These are phyloP conservation scores for Dimocarpus longan DNA, from an alignment of 345 rosid genomes.

Conservation along the genomic window DNA sequence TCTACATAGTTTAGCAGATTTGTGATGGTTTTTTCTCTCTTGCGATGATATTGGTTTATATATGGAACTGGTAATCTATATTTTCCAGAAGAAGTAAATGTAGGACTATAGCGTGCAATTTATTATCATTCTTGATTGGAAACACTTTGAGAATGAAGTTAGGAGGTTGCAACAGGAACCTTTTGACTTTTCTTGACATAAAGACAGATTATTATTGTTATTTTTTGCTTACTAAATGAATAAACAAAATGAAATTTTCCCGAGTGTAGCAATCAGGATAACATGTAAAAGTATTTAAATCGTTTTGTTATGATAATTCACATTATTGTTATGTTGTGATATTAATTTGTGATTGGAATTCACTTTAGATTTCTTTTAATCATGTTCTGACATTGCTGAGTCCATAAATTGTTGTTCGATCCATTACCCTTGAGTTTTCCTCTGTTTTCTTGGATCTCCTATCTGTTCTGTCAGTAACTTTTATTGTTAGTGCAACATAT, in stretches of 20 bases:
- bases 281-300: background rate
- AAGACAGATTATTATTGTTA: background rate
- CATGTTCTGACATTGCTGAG: background rate
- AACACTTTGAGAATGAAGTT: background rate
- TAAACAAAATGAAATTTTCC: background rate
- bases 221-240: background rate
- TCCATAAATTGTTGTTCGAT: too few species aligned
- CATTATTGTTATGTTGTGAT: background rate
- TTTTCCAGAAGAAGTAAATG: background rate
- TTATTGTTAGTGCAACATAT: too few species aligned
- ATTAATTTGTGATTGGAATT: background rate
- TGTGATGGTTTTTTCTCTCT: slow-evolving; percentile 22
- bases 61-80: background rate
- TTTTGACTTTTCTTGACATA: background rate
- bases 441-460: too few species aligned
- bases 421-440: too few species aligned
- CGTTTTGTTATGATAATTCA: background rate
- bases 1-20: slow-evolving; percentile 40
- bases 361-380: background rate
- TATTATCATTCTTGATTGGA: background rate
- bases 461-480: too few species aligned
- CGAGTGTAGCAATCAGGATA: background rate
- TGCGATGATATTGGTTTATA: slow-evolving; percentile 3
- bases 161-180: background rate
- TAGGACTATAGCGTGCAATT: background rate